Evolutionary conservation across 805 yeast genomes (phyloP).

Genomic region (Phaffomyces antillensis): DNA sequence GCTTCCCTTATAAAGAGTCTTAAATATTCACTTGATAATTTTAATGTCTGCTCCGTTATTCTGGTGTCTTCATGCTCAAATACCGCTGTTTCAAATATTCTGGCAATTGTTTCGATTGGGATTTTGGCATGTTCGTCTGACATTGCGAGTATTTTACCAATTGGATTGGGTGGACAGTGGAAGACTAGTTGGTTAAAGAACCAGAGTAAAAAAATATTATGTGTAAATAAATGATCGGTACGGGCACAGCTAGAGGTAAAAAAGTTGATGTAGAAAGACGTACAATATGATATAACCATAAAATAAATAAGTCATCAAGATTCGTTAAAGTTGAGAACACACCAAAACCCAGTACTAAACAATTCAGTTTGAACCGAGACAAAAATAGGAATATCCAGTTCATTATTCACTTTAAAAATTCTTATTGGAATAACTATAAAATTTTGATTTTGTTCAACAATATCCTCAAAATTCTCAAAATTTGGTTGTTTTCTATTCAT

Average conservation of each 20-base stretch:
- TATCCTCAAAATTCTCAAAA: conserved; percentile 6
- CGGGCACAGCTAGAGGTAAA: no score
- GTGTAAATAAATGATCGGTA: neutral
- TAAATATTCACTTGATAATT: conserved; percentile 46
- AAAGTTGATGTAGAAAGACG: no score
- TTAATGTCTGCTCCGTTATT: conserved; percentile 41
- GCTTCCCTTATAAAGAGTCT: conserved; percentile 54
- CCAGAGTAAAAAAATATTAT: neutral
- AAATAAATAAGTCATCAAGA: neutral
- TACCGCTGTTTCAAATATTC: conserved; percentile 44
- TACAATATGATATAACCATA: no score
- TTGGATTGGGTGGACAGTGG: no score
- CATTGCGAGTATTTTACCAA: neutral
- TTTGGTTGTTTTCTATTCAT: conserved; percentile 18
- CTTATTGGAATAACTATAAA: conserved; percentile 25
- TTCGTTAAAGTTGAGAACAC: conserved; percentile 7
- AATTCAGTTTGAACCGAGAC: conserved; percentile 15
- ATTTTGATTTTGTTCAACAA: conserved; percentile 21
- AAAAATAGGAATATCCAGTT: conserved; percentile 6
- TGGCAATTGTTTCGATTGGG: conserved; percentile 35
- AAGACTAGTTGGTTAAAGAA: no score
- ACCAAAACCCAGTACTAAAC: conserved; percentile 17
- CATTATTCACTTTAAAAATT: neutral
- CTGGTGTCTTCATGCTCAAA: conserved; percentile 40
- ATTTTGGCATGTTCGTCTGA: conserved; percentile 10